A percentile compares a stretch with the other conserved stretches of the same genome.
Conservation (phyloP, 2,329 filamentous ascomycete genomes). For the Trichoderma cornu-damae region DNA sequence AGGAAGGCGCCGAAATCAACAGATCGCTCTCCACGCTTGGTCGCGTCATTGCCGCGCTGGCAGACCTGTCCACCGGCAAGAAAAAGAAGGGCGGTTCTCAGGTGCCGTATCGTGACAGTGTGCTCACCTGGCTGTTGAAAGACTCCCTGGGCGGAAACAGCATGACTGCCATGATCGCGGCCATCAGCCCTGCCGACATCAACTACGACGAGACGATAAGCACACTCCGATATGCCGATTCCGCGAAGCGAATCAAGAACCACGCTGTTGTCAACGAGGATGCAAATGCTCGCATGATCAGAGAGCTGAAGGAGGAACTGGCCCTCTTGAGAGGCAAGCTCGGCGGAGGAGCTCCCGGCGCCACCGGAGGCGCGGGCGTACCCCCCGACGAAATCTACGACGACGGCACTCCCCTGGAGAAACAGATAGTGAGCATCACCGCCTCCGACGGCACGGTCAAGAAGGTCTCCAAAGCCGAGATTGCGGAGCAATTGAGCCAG, state of each 20-base stretch:
- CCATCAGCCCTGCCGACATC: conserved; percentile 96
- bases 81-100: conserved; percentile 69
- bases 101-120: conserved; percentile 94
- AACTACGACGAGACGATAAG: conserved; percentile 98
- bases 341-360: conserved; percentile 49
- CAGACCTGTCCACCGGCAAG: conserved; percentile 80
- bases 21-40: conserved; percentile 91
- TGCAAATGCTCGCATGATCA: conserved; percentile 97
- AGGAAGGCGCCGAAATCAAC: conserved; percentile 98
- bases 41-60: conserved; percentile 92
- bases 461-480: conserved; percentile 97
- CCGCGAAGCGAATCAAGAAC: conserved; percentile 99
- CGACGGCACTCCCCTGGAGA: conserved; percentile 83
- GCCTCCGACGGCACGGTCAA: conserved; percentile 79
- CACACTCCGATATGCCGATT: conserved; percentile 93
- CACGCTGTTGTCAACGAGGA: conserved; percentile 99
- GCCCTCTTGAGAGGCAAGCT: conserved; percentile 82
- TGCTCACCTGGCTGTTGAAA: conserved; percentile 94
- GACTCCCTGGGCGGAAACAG: conserved; percentile 97
- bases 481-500: conserved; percentile 91
- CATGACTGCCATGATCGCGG: conserved; percentile 99
- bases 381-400: conserved; percentile 79
- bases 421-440: conserved; percentile 95
- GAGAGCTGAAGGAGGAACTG: conserved; percentile 93
- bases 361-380: conserved; percentile 44